These are phyloP conservation scores for Penicillium sp. DNA, from an alignment of 2,329 filamentous ascomycete genomes.

Conservation along the genomic window DNA sequence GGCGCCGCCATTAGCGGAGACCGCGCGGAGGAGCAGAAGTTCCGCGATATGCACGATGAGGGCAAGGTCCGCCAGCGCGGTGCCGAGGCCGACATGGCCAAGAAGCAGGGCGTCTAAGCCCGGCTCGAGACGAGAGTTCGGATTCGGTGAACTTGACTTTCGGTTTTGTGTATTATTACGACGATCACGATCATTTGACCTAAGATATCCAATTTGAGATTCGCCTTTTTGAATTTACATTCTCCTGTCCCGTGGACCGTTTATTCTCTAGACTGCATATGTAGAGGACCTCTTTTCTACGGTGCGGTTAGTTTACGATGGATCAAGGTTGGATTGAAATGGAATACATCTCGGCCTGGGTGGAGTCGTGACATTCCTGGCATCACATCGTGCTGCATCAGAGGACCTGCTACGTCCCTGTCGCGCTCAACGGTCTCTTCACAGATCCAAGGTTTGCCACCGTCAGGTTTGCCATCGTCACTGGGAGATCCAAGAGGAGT, in stretches of 20 bases:
- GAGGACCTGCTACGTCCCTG: no score
- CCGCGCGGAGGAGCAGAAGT: conserved; percentile 61
- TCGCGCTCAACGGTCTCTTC: no score
- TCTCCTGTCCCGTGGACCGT: neutral
- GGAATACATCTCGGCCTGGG: no score
- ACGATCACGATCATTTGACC: conserved; percentile 11
- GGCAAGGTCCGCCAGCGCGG: conserved; percentile 84
- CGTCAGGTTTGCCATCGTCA: no score
- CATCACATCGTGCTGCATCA: no score
- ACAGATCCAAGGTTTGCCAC: no score
- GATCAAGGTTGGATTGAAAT: no score
- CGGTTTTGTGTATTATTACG: conserved; percentile 6
- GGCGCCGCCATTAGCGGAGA: conserved; percentile 74
- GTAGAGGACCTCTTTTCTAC: no score
- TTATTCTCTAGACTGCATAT: no score
- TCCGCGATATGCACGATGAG: conserved; percentile 68
- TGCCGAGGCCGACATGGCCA: conserved; percentile 76
- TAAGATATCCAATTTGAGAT: conserved; percentile 20
- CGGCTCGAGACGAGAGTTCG: neutral
- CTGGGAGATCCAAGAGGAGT: no score
- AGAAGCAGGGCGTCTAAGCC: conserved; percentile 42
- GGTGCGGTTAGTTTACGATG: no score
- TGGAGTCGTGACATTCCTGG: no score
- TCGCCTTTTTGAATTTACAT: neutral
- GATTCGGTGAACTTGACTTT: neutral